Evolutionary conservation across 129 eudicot species (phyloP), one percentile per base, ranked within the genome.

Genomic region (Deinandra increscens): DNA sequence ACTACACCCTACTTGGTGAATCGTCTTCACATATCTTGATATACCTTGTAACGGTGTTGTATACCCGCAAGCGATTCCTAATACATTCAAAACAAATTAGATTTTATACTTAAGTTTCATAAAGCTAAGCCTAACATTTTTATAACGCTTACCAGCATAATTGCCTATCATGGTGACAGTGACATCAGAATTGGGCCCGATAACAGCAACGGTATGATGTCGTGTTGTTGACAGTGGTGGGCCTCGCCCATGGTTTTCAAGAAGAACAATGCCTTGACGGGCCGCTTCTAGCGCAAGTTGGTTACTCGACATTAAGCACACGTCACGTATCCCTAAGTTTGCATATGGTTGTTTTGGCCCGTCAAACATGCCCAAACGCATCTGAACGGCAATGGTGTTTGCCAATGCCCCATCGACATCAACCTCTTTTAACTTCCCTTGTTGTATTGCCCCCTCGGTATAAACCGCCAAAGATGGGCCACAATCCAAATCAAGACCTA

Each of bases 401-500:
- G 62, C 42, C 79, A 89, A 74, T 64, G 98, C 98, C 66, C 66
- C 75, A 44, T 93, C 79, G 42, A 93, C 86, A 66, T 89, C 90
- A 2, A 66, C 77, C 78, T 83, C 98, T 4, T 50, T 78, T 6
- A 93, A 39, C 36, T 84, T 87, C 10, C 97, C 95, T 53, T 66
- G 76, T 11, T 78, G 73, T 50, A 93, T 76, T 0, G 98, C 98
- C 50, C 82, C 83, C 44, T 83, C 95, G 7, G 97, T 89, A 76
- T 86, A 80, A 33, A 84, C 76, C 10, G 97, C 97, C 62, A 89
- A 80, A 53, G 70, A 87, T 6, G 97, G 97, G 74, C 98, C 98
- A 69, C 98, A 93, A 37, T 93, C 95, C 90, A 93, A 93, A 75
- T 93, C 98, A 76, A 91, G 81, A n/a, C 97, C 97, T 90, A 63